Evolutionary conservation across 225 moss, liverwort and hornwort species (phyloP), one percentile per base, ranked within the genome.

Genomic region (Sphagnum contortum): DNA sequence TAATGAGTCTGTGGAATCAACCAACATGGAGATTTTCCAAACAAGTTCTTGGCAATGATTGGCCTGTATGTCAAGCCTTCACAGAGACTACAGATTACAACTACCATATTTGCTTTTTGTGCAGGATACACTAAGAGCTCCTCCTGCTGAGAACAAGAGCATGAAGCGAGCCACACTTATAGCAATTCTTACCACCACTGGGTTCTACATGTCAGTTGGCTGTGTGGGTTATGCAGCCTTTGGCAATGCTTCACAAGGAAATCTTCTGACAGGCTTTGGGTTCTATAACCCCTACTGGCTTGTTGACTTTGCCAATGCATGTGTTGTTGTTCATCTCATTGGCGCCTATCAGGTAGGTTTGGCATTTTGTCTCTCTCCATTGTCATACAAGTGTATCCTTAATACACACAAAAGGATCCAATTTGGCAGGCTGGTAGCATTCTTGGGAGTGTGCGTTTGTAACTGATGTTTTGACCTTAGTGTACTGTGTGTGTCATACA

Each of bases 281-380:
- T 91, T 87, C 67, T 64, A 44, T 47, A 64, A 47, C 13, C 91
- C 91, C 3, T 89, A 79, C 60, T 91, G 94, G 94, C 78, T 94
- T 1, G 87, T 91, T 9, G 80, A 91, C 47, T 69, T 93, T 46
- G 83, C 90, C 3, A 93, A 93, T 58, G 62, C 85, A 0, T 83
- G 83, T 64, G 78, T 94, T 12, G 84, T 93, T 45, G 73, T 93
- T 64, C 93, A 93, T 72, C 86, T 90, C 2, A 1, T 94, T 12
- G 94, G 94, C 55, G 91, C 87, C 48, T 94, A 89, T 66, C 89
- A 94, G 94, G 94, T 94, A 2, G 14, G 44, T 44, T 45, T 5
- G 12, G 59, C 44, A n/a, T 60, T 60, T 60, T n/a, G 44, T 6
- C 52, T 65, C 4, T n/a, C 9, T 13, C 29, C 29, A 29, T 29